These are phyloP conservation scores for Fusarium sp. DNA, from an alignment of 2,329 filamentous ascomycete species.

Conservation along the genomic window DNA sequence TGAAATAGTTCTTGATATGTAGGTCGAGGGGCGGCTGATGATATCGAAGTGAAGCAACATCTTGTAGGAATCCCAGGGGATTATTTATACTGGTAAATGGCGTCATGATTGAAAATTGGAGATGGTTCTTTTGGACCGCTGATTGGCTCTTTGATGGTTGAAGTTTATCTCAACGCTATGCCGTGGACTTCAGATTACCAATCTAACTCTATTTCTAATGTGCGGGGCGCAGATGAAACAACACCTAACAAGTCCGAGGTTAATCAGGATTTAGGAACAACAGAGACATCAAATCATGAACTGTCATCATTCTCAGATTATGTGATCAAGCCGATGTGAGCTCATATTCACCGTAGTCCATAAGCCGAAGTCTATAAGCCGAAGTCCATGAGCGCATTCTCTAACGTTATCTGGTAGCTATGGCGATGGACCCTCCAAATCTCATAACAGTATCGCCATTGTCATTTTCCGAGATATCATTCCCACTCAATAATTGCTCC, in stretches of 20 bases:
- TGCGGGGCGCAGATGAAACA: neutral
- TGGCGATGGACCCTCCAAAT: neutral
- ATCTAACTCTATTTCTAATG: neutral
- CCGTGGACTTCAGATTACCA: slow-evolving; percentile 5
- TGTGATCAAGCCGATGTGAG: too few relatives aligned
- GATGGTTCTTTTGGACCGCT: neutral
- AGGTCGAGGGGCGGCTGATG: neutral
- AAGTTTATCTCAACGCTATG: neutral
- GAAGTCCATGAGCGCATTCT: neutral
- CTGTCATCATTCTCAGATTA: neutral
- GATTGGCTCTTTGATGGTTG: slow-evolving; percentile 1
- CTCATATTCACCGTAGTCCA: neutral
- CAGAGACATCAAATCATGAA: neutral
- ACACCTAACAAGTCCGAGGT: neutral
- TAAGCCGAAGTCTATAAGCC: neutral
- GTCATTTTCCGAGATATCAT: neutral
- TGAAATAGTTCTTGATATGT: neutral
- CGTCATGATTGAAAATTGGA: neutral
- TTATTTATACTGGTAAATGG: too few relatives aligned
- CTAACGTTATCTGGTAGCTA: neutral
- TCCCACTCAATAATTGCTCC: neutral
- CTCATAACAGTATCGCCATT: neutral
- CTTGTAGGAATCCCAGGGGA: too few relatives aligned
- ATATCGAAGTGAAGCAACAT: neutral
- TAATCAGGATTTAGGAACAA: neutral